Evolutionary conservation across 176 grass and related monocot genomes (phyloP), one percentile per base, ranked within the genome.

Genomic region (Juncus effusus): DNA sequence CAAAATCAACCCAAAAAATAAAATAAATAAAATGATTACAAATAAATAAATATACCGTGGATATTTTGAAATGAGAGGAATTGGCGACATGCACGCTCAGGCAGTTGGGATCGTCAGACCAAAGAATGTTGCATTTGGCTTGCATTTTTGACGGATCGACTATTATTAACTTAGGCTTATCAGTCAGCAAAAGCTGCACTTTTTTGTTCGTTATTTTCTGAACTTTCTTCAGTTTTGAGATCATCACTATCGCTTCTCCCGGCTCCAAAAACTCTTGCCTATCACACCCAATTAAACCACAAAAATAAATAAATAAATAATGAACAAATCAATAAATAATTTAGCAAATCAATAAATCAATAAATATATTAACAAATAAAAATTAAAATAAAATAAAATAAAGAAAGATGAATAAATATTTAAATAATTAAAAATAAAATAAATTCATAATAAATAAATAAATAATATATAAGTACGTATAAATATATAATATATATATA

Each of bases 241-340:
- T 99, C 81, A 99, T 86, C 13, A 99, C 80, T 63, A 99, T 82
- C 12, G 80, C 80, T 40, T 99, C 94, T 11, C 81, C 80, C 13
- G 85, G 89, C 64, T 99, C 89, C 67, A 99, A 64, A 66, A 99
- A 93, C 54, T 90, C 94, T 78, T 99, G 85, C 94, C 89, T 93
- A 80, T 50, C 61, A 76, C 13, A 70, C 76, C 71, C 62, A 82
- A 51, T 61, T n/a, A 61, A 76, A 70, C 44, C 19, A 28, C 19
- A 28, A 28, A 28, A 28, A 28, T 28, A 28, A 28, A 28, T 28
- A 28, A 28, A 28, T 28, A 1, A 28, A 28, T 28, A 28, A 28
- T 28, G 1, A 28, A 28, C 1, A 28, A 28, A 28, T 28, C 0
- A 28, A 28, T 28, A 28, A 28, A 28, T 28, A 28, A 28, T 28